These are phyloP conservation scores for Ailanthus altissimus DNA, from an alignment of 345 rosid genomes.

Conservation along the genomic window DNA sequence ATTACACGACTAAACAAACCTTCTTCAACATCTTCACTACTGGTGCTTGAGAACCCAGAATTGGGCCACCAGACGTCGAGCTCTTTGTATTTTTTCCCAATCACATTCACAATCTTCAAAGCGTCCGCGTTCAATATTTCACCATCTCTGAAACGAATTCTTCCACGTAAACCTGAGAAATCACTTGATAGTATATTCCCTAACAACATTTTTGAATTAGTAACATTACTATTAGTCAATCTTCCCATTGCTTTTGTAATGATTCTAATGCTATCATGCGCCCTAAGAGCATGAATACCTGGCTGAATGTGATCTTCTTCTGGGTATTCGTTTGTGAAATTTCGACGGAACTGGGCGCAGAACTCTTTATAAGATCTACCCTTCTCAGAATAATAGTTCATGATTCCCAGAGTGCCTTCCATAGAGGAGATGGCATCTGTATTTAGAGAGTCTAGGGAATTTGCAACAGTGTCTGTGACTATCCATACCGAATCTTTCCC, in stretches of 20 bases:
- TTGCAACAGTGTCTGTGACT: constrained; percentile 23
- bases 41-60: constrained; percentile 30
- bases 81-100: constrained; percentile 37
- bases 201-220: constrained; percentile 10
- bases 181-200: constrained; percentile 16
- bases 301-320: constrained; percentile 27
- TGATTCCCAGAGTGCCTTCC: constrained; percentile 46
- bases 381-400: constrained; percentile 5
- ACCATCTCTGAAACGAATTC: constrained; percentile 26
- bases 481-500: constrained; percentile 41
- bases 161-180: constrained; percentile 34
- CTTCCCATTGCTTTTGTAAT: constrained; percentile 11
- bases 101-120: constrained; percentile 33
- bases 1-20: constrained; percentile 7
- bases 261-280: constrained; percentile 33
- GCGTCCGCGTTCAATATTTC: constrained; percentile 2
- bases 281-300: constrained; percentile 31
- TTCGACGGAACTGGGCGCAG: constrained; percentile 14
- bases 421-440: constrained; percentile 31
- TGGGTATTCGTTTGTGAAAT: constrained; percentile 22
- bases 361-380: constrained; percentile 18
- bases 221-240: not conserved
- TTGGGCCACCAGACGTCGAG: constrained; percentile 32
- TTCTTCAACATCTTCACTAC: not conserved
- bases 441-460: constrained; percentile 25